These are phyloP conservation scores for Boletus holoroseus DNA, from an alignment of 1,284 basidiomycete genomes.

Conservation along the genomic window DNA sequence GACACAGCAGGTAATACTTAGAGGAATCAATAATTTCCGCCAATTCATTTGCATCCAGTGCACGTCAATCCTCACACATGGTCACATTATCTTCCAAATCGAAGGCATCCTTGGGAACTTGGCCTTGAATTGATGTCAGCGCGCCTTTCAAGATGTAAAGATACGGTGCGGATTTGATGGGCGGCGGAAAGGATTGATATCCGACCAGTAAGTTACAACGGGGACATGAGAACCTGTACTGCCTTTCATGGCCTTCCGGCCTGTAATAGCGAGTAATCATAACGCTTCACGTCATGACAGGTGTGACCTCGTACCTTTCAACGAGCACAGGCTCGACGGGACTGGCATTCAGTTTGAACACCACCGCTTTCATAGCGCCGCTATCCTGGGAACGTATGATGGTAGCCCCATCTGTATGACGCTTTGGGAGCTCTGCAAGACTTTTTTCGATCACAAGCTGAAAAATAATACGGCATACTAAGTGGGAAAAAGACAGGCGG, in stretches of 20 bases:
- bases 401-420: slow-evolving; percentile 67
- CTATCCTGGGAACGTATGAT: slow-evolving; percentile 66
- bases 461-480: slow-evolving; percentile 7
- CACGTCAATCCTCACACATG: slow-evolving; percentile 6
- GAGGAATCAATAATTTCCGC: not conserved
- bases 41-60: not conserved
- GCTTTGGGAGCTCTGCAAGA: slow-evolving; percentile 60
- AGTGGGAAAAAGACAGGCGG: slow-evolving; percentile 1
- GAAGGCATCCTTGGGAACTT: slow-evolving; percentile 71
- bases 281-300: slow-evolving; percentile 16
- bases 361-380: slow-evolving; percentile 50
- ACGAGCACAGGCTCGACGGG: slow-evolving; percentile 60
- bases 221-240: slow-evolving; percentile 69
- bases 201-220: slow-evolving; percentile 68
- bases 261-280: slow-evolving; percentile 36
- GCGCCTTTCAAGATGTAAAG: slow-evolving; percentile 70
- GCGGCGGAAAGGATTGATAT: slow-evolving; percentile 69
- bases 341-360: slow-evolving; percentile 75
- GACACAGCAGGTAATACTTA: not conserved
- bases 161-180: slow-evolving; percentile 65
- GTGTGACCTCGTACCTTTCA: slow-evolving; percentile 50
- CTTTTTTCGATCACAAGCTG: slow-evolving; percentile 80
- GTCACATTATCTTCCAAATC: slow-evolving; percentile 44
- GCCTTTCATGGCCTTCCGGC: slow-evolving; percentile 63
- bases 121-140: slow-evolving; percentile 72